Evolutionary conservation across 345 rosid species (phyloP).

Genomic region (Citrus medica): DNA sequence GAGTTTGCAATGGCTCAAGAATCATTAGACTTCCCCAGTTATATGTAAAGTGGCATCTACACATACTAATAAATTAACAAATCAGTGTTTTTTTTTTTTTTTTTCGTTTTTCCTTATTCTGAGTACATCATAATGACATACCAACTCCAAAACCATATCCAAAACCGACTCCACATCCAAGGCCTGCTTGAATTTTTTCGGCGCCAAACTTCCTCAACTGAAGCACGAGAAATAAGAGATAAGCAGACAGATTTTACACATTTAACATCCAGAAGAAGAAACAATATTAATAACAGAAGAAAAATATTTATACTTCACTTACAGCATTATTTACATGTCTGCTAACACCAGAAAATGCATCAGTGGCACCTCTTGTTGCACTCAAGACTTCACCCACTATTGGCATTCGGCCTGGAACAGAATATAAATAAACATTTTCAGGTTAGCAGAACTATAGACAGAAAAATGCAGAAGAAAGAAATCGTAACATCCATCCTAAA

Average conservation of each 20-base stretch:
- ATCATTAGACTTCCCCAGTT: neutral
- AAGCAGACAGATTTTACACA: constrained; percentile 2
- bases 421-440: neutral
- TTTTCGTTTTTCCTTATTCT: neutral
- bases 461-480: neutral
- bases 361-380: constrained; percentile 94
- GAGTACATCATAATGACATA: constrained; percentile 26
- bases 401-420: constrained; percentile 65
- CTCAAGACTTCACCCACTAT: constrained; percentile 76
- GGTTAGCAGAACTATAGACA: neutral
- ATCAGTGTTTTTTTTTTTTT: neutral
- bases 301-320: constrained; percentile 24
- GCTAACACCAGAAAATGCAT: constrained; percentile 78
- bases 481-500: neutral
- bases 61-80: neutral
- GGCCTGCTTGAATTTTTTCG: constrained; percentile 53
- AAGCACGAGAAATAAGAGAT: constrained; percentile 8
- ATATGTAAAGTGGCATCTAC: neutral
- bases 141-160: constrained; percentile 81
- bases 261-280: neutral
- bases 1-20: constrained; percentile 8
- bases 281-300: neutral
- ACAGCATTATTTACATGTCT: constrained; percentile 72
- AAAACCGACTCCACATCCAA: constrained; percentile 80
- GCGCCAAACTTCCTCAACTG: constrained; percentile 64